A percentile compares a stretch with the other conserved stretches of the same genome.
Evolutionary conservation across 164 flowering plant species (phyloP).

Genomic region (Pachysandra terminalis): DNA sequence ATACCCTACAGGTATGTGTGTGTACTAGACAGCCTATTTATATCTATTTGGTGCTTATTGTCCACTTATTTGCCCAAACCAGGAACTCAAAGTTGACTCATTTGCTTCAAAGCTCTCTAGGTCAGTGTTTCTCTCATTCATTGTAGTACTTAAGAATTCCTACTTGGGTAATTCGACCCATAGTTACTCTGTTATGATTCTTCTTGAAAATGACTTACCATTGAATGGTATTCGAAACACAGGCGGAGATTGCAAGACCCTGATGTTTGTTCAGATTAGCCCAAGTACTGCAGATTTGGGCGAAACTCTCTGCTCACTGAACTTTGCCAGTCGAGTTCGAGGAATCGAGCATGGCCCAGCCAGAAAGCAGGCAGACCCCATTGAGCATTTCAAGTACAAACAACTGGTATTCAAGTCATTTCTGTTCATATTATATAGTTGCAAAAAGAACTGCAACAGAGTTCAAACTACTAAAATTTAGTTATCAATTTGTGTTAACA

Average conservation of each 20-base stretch:
- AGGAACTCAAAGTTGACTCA: constrained; percentile 96
- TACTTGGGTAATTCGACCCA: too few species aligned
- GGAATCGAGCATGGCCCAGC: constrained; percentile 86
- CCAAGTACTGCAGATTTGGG: constrained; percentile 67
- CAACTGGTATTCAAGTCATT: constrained; percentile 56
- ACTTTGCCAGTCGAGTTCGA: constrained; percentile 82
- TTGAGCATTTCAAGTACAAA: constrained; percentile 70
- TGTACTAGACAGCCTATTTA: neutral
- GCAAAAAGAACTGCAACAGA: neutral
- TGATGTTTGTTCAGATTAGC: constrained; percentile 92
- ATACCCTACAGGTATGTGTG: constrained; percentile 62
- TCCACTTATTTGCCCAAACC: constrained; percentile 12
- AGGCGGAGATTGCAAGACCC: constrained; percentile 95
- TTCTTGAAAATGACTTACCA: neutral
- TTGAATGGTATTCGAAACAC: constrained; percentile 17
- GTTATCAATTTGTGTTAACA: constrained; percentile 22
- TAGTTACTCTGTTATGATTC: neutral
- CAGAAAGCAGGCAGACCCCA: constrained; percentile 66
- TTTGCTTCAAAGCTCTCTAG: constrained; percentile 87
- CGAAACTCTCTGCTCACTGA: constrained; percentile 84
- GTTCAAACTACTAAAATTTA: neutral
- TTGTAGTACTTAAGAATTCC: neutral
- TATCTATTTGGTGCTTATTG: neutral
- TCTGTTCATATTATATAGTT: neutral
- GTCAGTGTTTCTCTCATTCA: constrained; percentile 34